Conservation (phyloP, 2,329 filamentous ascomycete species). For the Aspergillus fumigatus region DNA sequence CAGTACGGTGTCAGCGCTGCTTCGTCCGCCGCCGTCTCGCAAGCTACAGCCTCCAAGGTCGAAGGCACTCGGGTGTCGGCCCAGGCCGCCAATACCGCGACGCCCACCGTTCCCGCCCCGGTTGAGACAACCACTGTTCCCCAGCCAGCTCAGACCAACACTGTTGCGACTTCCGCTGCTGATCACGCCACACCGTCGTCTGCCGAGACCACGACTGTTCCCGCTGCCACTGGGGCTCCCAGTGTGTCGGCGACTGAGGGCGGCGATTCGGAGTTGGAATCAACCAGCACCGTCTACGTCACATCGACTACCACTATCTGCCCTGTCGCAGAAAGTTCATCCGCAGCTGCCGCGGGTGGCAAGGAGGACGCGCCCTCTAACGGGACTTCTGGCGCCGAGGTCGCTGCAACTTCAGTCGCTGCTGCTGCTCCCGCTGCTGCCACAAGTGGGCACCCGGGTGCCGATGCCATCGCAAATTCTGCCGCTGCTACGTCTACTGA, state of each 20-base stretch:
- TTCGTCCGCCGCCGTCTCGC: slow-evolving; percentile 1
- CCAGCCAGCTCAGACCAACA: neutral
- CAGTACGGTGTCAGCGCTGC: slow-evolving; percentile 17
- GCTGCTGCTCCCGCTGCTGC: neutral
- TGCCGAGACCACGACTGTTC: neutral
- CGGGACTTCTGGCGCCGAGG: neutral
- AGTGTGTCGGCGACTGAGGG: neutral
- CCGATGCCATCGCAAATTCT: neutral
- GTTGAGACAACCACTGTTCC: neutral
- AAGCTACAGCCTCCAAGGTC: slow-evolving; percentile 1
- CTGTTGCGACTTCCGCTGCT: neutral
- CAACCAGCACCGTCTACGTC: slow-evolving; percentile 7
- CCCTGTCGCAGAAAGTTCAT: slow-evolving; percentile 3
- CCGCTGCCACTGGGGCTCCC: neutral
- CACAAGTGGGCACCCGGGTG: neutral
- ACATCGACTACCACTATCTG: slow-evolving; percentile 18
- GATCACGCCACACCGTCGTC: neutral
- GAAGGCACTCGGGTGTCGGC: neutral
- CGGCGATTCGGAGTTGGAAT: neutral
- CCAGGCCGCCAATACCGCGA: neutral
- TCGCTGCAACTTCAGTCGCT: neutral
- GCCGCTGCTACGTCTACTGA: neutral
- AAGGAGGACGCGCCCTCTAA: neutral
- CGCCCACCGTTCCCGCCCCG: neutral
- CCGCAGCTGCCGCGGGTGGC: neutral